phyloP scores from a whole-genome alignment of 139 green algal genomes.

The Tetradesmus lagerheimii region DNA sequence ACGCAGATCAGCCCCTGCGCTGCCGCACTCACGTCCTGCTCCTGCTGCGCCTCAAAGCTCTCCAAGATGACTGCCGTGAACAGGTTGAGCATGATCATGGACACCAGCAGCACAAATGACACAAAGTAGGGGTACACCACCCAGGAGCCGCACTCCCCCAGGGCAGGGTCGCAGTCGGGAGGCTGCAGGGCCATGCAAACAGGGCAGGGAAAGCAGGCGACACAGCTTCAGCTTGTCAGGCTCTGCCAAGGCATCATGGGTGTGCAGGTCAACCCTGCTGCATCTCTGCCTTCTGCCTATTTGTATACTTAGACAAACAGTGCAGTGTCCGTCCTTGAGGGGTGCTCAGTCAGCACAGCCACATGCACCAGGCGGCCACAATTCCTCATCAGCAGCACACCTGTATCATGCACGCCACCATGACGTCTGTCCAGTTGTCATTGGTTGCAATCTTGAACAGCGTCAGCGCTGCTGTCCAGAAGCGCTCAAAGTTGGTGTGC shows the following conservation, averaged over 20 bases:
- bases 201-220: neutral
- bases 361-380: neutral
- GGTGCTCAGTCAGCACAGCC: no score
- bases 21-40: conserved; percentile 62
- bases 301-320: no score
- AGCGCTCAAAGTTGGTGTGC: conserved; percentile 81
- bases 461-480: conserved; percentile 66
- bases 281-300: no score
- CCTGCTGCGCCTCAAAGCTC: conserved; percentile 81
- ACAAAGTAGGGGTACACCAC: conserved; percentile 78
- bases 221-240: no score
- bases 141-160: conserved; percentile 62
- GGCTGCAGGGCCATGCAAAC: conserved; percentile 8
- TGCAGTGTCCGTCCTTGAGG: no score
- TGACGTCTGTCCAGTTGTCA: conserved; percentile 81
- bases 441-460: conserved; percentile 74
- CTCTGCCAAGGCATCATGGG: no score
- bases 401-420: conserved; percentile 67
- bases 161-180: conserved; percentile 59
- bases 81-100: conserved; percentile 84
- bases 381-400: neutral
- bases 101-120: conserved; percentile 72
- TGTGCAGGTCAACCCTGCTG: no score
- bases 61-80: conserved; percentile 86
- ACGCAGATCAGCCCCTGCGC: no score